phyloP scores from a whole-genome alignment of 495 filamentous ascomycete species.

The Xylaria cubensis region DNA sequence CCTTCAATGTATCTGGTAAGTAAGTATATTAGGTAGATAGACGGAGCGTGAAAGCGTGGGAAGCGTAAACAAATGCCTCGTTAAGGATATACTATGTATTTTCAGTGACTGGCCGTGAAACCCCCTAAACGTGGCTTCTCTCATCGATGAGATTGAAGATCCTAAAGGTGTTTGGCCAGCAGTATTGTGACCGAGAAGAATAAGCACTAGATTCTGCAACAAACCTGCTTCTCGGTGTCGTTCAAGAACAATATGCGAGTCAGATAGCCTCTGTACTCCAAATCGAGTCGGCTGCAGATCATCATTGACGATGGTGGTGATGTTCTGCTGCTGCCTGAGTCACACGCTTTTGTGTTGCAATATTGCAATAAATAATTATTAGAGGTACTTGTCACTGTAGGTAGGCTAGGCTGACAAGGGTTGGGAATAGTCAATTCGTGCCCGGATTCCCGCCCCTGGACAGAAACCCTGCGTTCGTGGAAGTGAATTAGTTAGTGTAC shows the following conservation, averaged over 20 bases:
- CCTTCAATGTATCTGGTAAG: neutral
- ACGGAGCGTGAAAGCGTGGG: neutral
- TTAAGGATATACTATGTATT: neutral
- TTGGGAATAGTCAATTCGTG: slow-evolving; percentile 14
- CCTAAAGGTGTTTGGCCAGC: neutral
- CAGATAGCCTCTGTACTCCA: neutral
- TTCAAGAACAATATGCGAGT: slow-evolving; percentile 7
- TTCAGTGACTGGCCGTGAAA: neutral
- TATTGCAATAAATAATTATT: neutral
- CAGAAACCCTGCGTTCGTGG: neutral
- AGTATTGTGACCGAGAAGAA: neutral
- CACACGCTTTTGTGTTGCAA: slow-evolving; percentile 4
- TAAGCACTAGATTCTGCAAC: slow-evolving; percentile 14
- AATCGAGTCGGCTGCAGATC: slow-evolving; percentile 13
- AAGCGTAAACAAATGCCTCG: neutral
- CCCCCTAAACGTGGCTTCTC: neutral
- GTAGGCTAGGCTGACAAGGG: neutral
- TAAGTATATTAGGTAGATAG: neutral
- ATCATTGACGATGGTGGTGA: slow-evolving; percentile 7
- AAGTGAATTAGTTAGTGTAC: neutral
- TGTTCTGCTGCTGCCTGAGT: slow-evolving; percentile 22
- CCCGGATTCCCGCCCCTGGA: neutral
- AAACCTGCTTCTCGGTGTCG: slow-evolving; percentile 10
- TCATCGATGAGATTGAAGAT: neutral
- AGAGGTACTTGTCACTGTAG: neutral